Base-by-base conservation (phyloP, 2,329 filamentous ascomycete genomes). In the Epicoccum nigrum region DNA sequence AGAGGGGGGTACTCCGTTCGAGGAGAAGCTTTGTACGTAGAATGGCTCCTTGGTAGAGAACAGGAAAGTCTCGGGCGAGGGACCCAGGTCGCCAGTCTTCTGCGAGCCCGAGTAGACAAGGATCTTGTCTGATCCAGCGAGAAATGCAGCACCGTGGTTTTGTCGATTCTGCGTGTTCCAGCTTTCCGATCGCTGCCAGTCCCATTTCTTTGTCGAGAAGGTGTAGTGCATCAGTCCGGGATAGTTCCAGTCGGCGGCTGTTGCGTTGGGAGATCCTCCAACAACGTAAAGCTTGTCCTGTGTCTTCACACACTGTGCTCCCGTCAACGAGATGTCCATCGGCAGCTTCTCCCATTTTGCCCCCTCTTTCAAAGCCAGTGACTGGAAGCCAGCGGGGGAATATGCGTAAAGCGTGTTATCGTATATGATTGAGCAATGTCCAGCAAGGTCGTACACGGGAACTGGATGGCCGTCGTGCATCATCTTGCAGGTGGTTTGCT, bases 331-430 rank as follows among this genome's bases (percentile, higher is more conserved):
- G 54, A 86, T 81, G 40, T 90, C 90, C 69, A 81, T 81, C 1
- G 80, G 66, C 60, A 94, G 72, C 59, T 79, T 70, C 57, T 82
- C 77, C 93, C 93, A 97, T 75, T 84, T 75, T 40, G 85, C 88
- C 42, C 88, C 88, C 59, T 85, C 74, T 56, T 83, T 75, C 57
- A 97, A 76, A 11, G 80, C 74, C 58, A 97, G 75, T 7, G 88
- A 88, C 70, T 92, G 84, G 64, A 97, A 92, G 21, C 85, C 89
- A 38, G 83, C 76, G 7, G 85, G 76, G 5, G 90, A 90, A 72
- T 90, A 96, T 37, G 89, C 86, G 77, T 95, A 97, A 45, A 97
- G 84, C 11, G 86, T 91, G 72, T 92, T 86, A 69, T 92, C 81
- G 77, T 90, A 81, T 55, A 97, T 82, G 67, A 88, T 84, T 51